Base-by-base conservation (phyloP, 2,329 filamentous ascomycete genomes). In the Colletotrichum sp. region DNA sequence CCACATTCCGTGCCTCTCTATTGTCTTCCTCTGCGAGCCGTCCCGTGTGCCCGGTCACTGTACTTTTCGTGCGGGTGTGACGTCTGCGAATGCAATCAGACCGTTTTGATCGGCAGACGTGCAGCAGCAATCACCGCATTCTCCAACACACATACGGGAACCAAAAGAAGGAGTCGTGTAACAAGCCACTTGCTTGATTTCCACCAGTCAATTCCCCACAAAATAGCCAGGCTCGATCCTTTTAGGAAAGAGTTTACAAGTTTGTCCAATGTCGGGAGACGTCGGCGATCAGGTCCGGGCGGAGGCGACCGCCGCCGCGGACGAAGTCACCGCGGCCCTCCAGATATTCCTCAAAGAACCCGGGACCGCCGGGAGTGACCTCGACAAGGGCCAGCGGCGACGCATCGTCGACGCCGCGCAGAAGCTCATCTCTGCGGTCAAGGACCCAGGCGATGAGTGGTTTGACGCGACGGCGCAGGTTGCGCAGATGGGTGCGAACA, bases 341-440 rank as follows among this genome's bases (percentile, higher is more conserved):
- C 30, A 67, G 27, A 56, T 25, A 18, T 75, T 72, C 55, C 15
- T 72, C 22, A 43, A 25, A n/a, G 27, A 32, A 15, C 27, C 39
- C 69, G 43, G 64, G 0, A 16, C 73, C 8, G 10, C 55, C 39
- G 73, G 73, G 2, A 43, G 69, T 8, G 62, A 75, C 27, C n/a
- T 72, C 16, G 69, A 75, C 43, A 72, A 75, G 56, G 48, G 52
- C 10, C 73, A 58, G 5, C 69, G 73, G 25, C 69, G 73, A 10
- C 73, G 55, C 27, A 72, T 75, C 56, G 65, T 75, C 6, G 73
- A 75, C 9, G 73, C 73, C n/a, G 69, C 73, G 56, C 66, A 71
- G 7, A 64, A 56, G 30, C 69, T 75, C 6, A 68, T 75, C 43
- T 43, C 32, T 2, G 30, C 69, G 10, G 62, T 75, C 62, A 75